Conservation (phyloP, 140 eudicot genomes). For the Bidens hawaiensis region DNA sequence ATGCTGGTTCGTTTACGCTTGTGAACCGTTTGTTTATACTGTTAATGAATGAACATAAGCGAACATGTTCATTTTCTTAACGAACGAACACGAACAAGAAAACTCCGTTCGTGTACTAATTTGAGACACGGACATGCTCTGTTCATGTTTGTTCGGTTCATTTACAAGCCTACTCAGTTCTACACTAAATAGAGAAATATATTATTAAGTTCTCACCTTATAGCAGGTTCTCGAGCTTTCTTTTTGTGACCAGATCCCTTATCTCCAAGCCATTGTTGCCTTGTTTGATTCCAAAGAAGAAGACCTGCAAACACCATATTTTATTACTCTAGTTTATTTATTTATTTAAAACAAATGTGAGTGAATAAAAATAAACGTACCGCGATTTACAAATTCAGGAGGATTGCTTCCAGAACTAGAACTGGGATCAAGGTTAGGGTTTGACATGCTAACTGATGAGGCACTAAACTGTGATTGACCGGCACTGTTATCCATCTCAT, state of each 20-base stretch:
- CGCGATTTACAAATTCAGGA: conserved; percentile 79
- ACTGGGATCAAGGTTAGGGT: conserved; percentile 44
- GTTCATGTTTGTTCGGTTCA: too few relatives aligned
- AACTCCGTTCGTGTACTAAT: too few relatives aligned
- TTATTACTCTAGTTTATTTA: background rate
- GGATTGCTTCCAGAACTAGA: conserved; percentile 47
- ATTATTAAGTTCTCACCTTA: conserved; percentile 43
- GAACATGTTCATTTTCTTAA: too few relatives aligned
- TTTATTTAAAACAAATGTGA: background rate
- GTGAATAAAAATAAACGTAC: conserved; percentile 27
- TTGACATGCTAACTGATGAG: conserved; percentile 76
- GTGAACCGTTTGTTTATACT: too few relatives aligned
- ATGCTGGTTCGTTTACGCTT: too few relatives aligned
- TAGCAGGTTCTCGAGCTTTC: conserved; percentile 60
- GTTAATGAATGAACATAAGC: too few relatives aligned
- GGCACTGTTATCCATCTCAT: conserved; percentile 76
- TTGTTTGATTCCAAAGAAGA: conserved; percentile 83
- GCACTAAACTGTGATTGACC: conserved; percentile 80
- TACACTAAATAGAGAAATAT: background rate
- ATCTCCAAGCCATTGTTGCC: conserved; percentile 84
- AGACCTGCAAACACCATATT: conserved; percentile 42
- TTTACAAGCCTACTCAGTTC: background rate
- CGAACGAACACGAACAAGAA: too few relatives aligned
- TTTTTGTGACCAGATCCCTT: conserved; percentile 41
- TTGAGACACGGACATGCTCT: too few relatives aligned